Evolutionary conservation across 345 rosid genomes (phyloP), one percentile per base, ranked within the genome.

Genomic region (Orychophragmus violaceus): DNA sequence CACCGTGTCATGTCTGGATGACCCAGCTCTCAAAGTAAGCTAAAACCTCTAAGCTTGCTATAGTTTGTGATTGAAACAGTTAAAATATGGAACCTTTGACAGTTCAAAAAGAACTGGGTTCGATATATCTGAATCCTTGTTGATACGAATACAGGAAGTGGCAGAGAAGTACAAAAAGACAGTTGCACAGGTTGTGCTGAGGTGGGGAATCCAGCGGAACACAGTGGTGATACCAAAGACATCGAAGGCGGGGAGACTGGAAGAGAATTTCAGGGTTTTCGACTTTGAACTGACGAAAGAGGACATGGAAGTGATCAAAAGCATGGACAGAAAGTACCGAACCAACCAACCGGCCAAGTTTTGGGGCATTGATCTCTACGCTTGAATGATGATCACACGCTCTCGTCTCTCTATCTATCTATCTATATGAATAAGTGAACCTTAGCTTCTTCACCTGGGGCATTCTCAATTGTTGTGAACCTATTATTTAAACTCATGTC

Each of bases 191-290:
- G 69, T 85, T 44, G 88, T 77, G 37, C 90, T 89, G 6, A 82
- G 82, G 23, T 89, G 97, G 93, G 93, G 87, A 75, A 81, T 89
- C 51, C 96, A 89, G 27, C 80, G 89, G 16, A 78, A 89, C 82
- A 84, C 85, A 0, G 86, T 68, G 11, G 83, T 92, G 32, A 87
- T 92, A 48, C 97, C 94, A 18, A 89, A 92, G 68, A 64, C 91
- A 48, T 84, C 91, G 0, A 87, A 87, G 60, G 36, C 76, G 3
- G 79, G 75, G 70, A 89, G 95, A 70, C 59, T 92, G 74, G 61
- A 80, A 56, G 87, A 86, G 74, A 89, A 86, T 46, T 79, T 78
- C 28, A 44, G 75, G 45, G 88, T 87, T 66, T 81, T 77, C 9
- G 84, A 92, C 59, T 87, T 92, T 5, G 82, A 82, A 69, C 69